A percentile compares a stretch with the other conserved stretches of the same genome.
Conservation (phyloP, 805 yeast genomes). For the Schizosaccharomyces lindneri region DNA sequence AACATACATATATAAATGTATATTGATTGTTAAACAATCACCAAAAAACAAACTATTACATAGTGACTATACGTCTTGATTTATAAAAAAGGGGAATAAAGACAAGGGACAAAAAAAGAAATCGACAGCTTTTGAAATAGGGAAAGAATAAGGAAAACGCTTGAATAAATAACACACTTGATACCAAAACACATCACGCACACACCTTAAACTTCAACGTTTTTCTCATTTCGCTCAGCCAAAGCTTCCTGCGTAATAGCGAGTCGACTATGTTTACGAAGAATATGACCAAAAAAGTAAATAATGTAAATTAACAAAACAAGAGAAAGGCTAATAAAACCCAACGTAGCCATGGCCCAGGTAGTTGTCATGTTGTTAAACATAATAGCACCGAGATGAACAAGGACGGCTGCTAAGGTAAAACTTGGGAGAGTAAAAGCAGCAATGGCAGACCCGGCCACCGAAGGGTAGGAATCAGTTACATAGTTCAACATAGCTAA, state of each 20-base stretch:
- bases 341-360: background rate
- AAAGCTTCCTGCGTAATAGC: background rate
- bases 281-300: constrained; percentile 1
- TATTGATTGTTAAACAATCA: no score
- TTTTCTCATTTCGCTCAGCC: background rate
- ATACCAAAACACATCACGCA: background rate
- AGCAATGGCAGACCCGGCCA: constrained; percentile 61
- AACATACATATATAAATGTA: no score
- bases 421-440: constrained; percentile 14
- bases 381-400: background rate
- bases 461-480: constrained; percentile 35
- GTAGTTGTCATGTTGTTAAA: background rate
- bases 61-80: no score
- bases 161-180: background rate
- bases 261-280: background rate
- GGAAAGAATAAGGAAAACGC: background rate
- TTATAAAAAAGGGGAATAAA: no score
- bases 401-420: background rate
- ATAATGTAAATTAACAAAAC: background rate
- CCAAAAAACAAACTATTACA: no score
- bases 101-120: background rate
- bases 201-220: background rate
- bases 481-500: constrained; percentile 28
- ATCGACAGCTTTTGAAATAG: background rate
- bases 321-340: background rate